A percentile compares a stretch with the other conserved stretches of the same genome.
phyloP scores from a whole-genome alignment of 2,329 filamentous ascomycete genomes.

The Mariannaea elegans region DNA sequence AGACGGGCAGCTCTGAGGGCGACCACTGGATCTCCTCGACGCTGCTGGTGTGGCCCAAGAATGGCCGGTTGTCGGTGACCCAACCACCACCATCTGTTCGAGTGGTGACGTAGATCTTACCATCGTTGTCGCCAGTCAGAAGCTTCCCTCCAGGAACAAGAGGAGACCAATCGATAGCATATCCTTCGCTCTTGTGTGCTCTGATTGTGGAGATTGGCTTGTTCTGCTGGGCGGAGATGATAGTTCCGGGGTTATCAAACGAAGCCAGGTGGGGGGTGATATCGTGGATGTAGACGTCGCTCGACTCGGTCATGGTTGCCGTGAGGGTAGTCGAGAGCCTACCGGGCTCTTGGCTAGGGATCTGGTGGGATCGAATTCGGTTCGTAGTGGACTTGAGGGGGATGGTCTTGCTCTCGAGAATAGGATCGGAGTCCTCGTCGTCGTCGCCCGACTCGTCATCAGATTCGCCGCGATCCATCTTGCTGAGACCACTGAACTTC shows the following conservation, averaged over 20 bases:
- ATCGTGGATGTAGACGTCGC: slow-evolving; percentile 91
- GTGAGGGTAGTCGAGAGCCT: slow-evolving; percentile 83
- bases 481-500: slow-evolving; percentile 92
- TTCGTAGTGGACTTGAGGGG: slow-evolving; percentile 90
- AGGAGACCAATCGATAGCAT: slow-evolving; percentile 96
- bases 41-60: slow-evolving; percentile 83
- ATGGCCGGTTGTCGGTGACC: slow-evolving; percentile 84
- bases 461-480: slow-evolving; percentile 78
- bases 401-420: slow-evolving; percentile 91
- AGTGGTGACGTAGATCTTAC: slow-evolving; percentile 88
- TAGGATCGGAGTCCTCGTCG: slow-evolving; percentile 83
- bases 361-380: slow-evolving; percentile 88
- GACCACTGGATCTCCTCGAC: slow-evolving; percentile 98
- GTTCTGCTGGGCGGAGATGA: slow-evolving; percentile 82
- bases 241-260: slow-evolving; percentile 88
- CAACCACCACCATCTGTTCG: slow-evolving; percentile 88
- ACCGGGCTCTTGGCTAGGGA: slow-evolving; percentile 74
- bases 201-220: slow-evolving; percentile 88
- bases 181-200: slow-evolving; percentile 93
- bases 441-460: slow-evolving; percentile 77
- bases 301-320: slow-evolving; percentile 91
- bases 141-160: slow-evolving; percentile 80
- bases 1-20: slow-evolving; percentile 90
- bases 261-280: slow-evolving; percentile 87
- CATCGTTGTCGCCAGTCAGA: slow-evolving; percentile 89